Evolutionary conservation across 352 stramenopile genomes (phyloP).

Genomic region (Aphanomyces cochlioides): DNA sequence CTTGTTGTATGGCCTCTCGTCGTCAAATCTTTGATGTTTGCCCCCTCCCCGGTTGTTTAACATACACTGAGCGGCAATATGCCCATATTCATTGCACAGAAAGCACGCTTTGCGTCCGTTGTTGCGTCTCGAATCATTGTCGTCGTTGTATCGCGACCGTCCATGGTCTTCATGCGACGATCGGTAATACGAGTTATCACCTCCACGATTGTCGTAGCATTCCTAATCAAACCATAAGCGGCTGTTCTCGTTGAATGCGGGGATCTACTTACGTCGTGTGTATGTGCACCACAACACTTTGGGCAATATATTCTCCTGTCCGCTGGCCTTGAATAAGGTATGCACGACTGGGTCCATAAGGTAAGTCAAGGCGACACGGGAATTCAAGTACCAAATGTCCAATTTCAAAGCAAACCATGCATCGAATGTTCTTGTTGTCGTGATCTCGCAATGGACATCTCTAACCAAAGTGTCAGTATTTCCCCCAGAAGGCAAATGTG

Average conservation of each 20-base stretch:
- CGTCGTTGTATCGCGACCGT: conserved; percentile 43
- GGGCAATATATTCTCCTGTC: conserved; percentile 70
- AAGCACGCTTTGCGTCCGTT: conserved; percentile 44
- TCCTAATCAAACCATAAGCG: conserved; percentile 5
- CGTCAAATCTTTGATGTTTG: conserved; percentile 1
- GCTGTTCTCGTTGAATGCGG: background rate
- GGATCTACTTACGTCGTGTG: conserved; percentile 34
- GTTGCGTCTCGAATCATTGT: conserved; percentile 42
- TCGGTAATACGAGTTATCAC: conserved; percentile 33
- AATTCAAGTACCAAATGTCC: conserved; percentile 46
- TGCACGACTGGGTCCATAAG: too few relatives aligned
- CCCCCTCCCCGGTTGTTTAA: conserved; percentile 33
- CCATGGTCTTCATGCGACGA: conserved; percentile 45
- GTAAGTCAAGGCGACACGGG: conserved; percentile 37
- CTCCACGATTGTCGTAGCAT: conserved; percentile 11
- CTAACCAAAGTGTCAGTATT: background rate
- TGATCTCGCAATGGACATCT: background rate
- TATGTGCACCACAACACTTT: conserved; percentile 58
- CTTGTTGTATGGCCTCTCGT: background rate
- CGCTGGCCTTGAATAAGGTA: conserved; percentile 55
- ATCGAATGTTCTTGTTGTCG: conserved; percentile 41
- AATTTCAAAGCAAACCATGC: conserved; percentile 65
- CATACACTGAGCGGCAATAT: conserved; percentile 68
- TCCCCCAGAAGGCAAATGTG: conserved; percentile 33
- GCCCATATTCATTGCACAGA: conserved; percentile 61